phyloP scores from a whole-genome alignment of 2,329 filamentous ascomycete species.

The Rhinocladiella mackenziei region DNA sequence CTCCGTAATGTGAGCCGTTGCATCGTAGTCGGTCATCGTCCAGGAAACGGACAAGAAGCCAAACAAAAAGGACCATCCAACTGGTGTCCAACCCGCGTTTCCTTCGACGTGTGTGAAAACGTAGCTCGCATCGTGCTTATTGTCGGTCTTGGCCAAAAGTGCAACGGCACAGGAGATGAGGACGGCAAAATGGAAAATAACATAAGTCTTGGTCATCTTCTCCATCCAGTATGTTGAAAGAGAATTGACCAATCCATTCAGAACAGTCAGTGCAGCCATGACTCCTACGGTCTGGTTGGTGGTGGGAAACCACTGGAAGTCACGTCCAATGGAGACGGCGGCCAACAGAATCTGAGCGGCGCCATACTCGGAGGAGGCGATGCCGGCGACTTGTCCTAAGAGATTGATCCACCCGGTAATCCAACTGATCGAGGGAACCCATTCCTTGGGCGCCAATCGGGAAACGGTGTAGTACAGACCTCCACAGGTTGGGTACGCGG shows the following conservation, averaged over 20 bases:
- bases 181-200: slow-evolving; percentile 54
- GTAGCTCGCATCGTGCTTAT: slow-evolving; percentile 51
- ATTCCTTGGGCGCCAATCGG: slow-evolving; percentile 49
- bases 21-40: slow-evolving; percentile 58
- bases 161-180: slow-evolving; percentile 51
- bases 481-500: slow-evolving; percentile 56
- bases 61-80: slow-evolving; percentile 56
- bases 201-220: slow-evolving; percentile 55
- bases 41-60: slow-evolving; percentile 58
- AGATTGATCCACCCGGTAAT: slow-evolving; percentile 49
- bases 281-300: slow-evolving; percentile 49
- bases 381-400: slow-evolving; percentile 48
- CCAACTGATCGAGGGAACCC: slow-evolving; percentile 47
- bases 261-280: slow-evolving; percentile 52
- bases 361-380: slow-evolving; percentile 57
- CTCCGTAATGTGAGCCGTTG: slow-evolving; percentile 49
- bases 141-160: slow-evolving; percentile 48
- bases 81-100: slow-evolving; percentile 51
- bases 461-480: slow-evolving; percentile 56
- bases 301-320: slow-evolving; percentile 48
- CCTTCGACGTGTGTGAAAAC: slow-evolving; percentile 54
- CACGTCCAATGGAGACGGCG: slow-evolving; percentile 50
- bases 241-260: slow-evolving; percentile 53
- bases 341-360: slow-evolving; percentile 55
- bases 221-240: slow-evolving; percentile 56